These are phyloP conservation scores for Colletotrichum sp. DNA, from an alignment of 2,329 filamentous ascomycete genomes.

Conservation along the genomic window DNA sequence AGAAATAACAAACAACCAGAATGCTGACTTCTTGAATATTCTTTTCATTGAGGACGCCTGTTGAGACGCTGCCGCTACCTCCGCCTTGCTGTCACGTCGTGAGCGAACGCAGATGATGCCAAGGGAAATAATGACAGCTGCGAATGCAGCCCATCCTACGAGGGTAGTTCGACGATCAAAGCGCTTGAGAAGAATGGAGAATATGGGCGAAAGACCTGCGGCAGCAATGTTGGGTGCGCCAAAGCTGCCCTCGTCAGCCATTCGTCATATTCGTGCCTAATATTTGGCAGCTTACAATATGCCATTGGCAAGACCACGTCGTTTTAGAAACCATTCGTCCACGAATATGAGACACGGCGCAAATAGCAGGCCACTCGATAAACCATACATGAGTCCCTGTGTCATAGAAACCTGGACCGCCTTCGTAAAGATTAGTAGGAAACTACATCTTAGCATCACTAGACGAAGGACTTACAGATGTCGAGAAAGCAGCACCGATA, in stretches of 20 bases:
- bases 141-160: background rate
- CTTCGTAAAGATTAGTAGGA: background rate
- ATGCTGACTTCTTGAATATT: background rate
- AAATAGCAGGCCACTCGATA: constrained; percentile 36
- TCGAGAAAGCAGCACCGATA: background rate
- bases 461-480: background rate
- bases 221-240: background rate
- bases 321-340: constrained; percentile 44
- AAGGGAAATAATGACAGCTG: background rate
- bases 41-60: background rate
- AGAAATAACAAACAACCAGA: background rate
- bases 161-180: background rate
- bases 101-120: background rate
- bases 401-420: background rate
- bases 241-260: background rate
- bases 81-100: background rate
- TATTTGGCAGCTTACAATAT: constrained; percentile 22
- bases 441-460: too few relatives aligned
- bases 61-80: background rate
- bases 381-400: background rate
- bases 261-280: fast-evolving
- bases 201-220: background rate
- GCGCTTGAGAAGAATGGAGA: background rate
- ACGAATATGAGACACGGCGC: constrained; percentile 39
- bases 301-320: constrained; percentile 43